Base-by-base conservation (phyloP, 1,139 yeast genomes). In the Yamadazyma songkhlaensis region DNA sequence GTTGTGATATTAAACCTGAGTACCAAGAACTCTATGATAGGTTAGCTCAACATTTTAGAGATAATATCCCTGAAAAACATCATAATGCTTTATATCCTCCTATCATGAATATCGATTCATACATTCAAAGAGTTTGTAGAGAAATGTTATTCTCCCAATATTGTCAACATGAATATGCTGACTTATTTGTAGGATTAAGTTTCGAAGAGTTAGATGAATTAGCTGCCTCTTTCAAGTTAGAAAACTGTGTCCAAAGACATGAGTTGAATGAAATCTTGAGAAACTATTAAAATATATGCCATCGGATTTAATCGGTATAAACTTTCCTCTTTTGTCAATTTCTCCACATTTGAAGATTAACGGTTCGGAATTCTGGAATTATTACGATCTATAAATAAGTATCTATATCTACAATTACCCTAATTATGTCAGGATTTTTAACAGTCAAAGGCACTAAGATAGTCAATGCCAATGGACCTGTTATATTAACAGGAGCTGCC, bases 171-270 rank as follows among this genome's bases (percentile, higher is more conserved):
- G 74, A 68, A 45, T 68, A 59, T 45, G 71, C 74, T 7, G 65
- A 61, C 25, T 57, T 59, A 31, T 67, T 63, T 43, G 58, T 50
- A 24, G 71, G 57, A 13, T 55, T 66, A 42, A 47, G 56, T 7
- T 62, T 57, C 27, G 68, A 65, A 28, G 70, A 67, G 12, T 55
- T 68, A 39, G 74, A 68, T 43, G 72, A 63, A 45, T 53, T 68
- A 48, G 74, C 74, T 21, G 70, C 67, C 26, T 62, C 66, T 24
- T 68, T 67, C 56, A 66, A 67, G 49, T 57, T 67, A 37, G 74
- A 68, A 48, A 66, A 67, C 43, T 51, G 62, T 23, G 47, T 45
- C 24, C 54, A 57, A 49, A 57, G 74, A 42, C 61, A 61, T 21
- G 60, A 59, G 41, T 55, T 68, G 47, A 67, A 66, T 42, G 47